These are phyloP conservation scores for Paecilomyces variotii DNA, from an alignment of 2,329 filamentous ascomycete species.

Conservation along the genomic window DNA sequence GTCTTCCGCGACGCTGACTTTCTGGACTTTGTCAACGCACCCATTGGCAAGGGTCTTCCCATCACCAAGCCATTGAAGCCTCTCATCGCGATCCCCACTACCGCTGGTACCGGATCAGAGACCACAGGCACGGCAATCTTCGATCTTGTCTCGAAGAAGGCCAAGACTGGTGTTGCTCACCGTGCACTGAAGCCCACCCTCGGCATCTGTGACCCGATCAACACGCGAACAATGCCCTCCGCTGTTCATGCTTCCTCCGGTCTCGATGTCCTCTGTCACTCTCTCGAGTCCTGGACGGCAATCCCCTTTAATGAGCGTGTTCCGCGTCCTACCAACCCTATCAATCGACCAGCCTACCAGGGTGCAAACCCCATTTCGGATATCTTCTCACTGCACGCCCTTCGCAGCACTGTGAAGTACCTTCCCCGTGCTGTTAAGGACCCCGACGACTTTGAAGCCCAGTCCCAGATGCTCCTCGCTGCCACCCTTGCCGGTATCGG, in stretches of 20 bases:
- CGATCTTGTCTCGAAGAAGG: conserved; percentile 78
- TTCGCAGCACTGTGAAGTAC: conserved; percentile 80
- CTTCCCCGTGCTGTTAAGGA: conserved; percentile 79
- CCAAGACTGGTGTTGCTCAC: conserved; percentile 94
- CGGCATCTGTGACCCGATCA: conserved; percentile 77
- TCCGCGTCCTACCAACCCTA: conserved; percentile 79
- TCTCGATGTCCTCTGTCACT: conserved; percentile 90
- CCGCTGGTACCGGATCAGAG: conserved; percentile 81
- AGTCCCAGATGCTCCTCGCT: conserved; percentile 90
- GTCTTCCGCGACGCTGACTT: conserved; percentile 88
- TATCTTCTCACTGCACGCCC: conserved; percentile 85
- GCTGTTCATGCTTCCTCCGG: conserved; percentile 89
- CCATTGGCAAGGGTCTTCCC: conserved; percentile 73
- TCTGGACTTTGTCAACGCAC: conserved; percentile 95
- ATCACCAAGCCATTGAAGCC: conserved; percentile 65
- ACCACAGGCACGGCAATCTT: conserved; percentile 98
- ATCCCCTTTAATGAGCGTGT: conserved; percentile 85
- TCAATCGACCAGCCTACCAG: conserved; percentile 88
- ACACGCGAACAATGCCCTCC: conserved; percentile 91
- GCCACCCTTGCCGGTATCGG: conserved; percentile 91
- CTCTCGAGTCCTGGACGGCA: conserved; percentile 93
- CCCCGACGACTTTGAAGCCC: conserved; percentile 85
- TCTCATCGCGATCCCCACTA: conserved; percentile 76
- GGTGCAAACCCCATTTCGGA: conserved; percentile 97
- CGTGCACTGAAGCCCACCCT: conserved; percentile 91